Base-by-base conservation (phyloP, 1,284 basidiomycete genomes). In the Leccinum cinnamomeum region DNA sequence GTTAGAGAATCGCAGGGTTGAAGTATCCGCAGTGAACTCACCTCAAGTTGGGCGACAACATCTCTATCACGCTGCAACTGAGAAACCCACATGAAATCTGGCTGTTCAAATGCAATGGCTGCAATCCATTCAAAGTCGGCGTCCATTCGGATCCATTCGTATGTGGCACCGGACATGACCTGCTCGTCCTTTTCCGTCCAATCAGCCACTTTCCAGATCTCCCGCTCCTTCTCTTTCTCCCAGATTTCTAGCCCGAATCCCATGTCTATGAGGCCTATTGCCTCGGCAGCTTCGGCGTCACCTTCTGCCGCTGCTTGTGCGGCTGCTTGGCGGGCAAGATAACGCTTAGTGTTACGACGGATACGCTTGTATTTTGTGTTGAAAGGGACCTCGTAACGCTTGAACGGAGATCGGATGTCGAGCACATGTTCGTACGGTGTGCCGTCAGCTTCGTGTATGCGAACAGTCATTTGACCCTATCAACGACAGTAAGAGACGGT, bases 301-400 rank as follows among this genome's bases (percentile, higher is more conserved):
- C 92, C 93, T 68, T 94, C 93, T 0, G 94, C 95, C 3, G 94
- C 95, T 0, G 94, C 92, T 64, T 94, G 94, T 5, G 95, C 95
- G 3, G 94, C 94, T 1, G 93, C 91, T 76, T 97, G 95, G 37
- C 96, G 86, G 7, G 96, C 95, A 55, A 97, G 85, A 70, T 97
- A 97, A 18, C 95, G 91, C 75, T 97, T 97, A 20, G 94, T 97
- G 69, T 96, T 95, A 39, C 97, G 84, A 57, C 96, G 85, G 16
- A 98, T 93, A 65, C 97, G 94, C 78, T 98, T 99, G 79, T 98
- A 98, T 77, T 98, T 99, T n/a, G 97, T 98, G 76, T 99, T 99
- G 83, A 98, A 99, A 1, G 97, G 96, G 0, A 99, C 95, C 71
- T 97, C 95, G 74, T 94, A 98, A 12, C 92, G 89, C 75, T 97